These are phyloP conservation scores for Saccharomycopsis hybrid DNA, from an alignment of 1,139 yeast species.

Conservation along the genomic window DNA sequence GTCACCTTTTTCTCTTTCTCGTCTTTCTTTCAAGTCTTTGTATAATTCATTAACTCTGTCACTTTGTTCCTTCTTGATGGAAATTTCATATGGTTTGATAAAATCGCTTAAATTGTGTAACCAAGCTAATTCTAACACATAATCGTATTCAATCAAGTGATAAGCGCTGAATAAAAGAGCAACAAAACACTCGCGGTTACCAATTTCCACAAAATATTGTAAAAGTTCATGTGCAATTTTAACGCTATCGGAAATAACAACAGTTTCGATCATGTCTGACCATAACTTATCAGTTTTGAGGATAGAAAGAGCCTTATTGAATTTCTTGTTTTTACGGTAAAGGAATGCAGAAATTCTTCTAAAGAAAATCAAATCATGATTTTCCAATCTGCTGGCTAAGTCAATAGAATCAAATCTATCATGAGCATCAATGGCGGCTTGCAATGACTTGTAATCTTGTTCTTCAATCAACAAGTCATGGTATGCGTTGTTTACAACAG, in stretches of 20 bases:
- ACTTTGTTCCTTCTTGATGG: slow-evolving; percentile 72
- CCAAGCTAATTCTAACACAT: slow-evolving; percentile 88
- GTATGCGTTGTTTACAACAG: slow-evolving; percentile 90
- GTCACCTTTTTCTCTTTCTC: slow-evolving; percentile 51
- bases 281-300: slow-evolving; percentile 90
- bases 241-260: slow-evolving; percentile 69
- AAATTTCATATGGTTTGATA: slow-evolving; percentile 88
- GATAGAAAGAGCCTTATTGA: slow-evolving; percentile 81
- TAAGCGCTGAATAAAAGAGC: slow-evolving; percentile 86
- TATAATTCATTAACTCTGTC: slow-evolving; percentile 59
- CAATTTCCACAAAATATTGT: slow-evolving; percentile 92
- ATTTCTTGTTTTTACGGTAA: slow-evolving; percentile 91
- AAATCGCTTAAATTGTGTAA: slow-evolving; percentile 74
- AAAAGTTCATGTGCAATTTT: slow-evolving; percentile 86
- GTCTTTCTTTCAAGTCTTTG: slow-evolving; percentile 64
- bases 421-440: slow-evolving; percentile 80
- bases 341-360: slow-evolving; percentile 93
- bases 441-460: slow-evolving; percentile 86
- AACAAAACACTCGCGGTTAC: slow-evolving; percentile 91
- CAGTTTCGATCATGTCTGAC: slow-evolving; percentile 92
- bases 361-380: slow-evolving; percentile 84
- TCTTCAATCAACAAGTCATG: slow-evolving; percentile 94
- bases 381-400: slow-evolving; percentile 87
- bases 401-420: slow-evolving; percentile 91
- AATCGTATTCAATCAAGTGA: slow-evolving; percentile 71